phyloP scores from a whole-genome alignment of 352 stramenopile species.

The Pythium phragmitis region DNA sequence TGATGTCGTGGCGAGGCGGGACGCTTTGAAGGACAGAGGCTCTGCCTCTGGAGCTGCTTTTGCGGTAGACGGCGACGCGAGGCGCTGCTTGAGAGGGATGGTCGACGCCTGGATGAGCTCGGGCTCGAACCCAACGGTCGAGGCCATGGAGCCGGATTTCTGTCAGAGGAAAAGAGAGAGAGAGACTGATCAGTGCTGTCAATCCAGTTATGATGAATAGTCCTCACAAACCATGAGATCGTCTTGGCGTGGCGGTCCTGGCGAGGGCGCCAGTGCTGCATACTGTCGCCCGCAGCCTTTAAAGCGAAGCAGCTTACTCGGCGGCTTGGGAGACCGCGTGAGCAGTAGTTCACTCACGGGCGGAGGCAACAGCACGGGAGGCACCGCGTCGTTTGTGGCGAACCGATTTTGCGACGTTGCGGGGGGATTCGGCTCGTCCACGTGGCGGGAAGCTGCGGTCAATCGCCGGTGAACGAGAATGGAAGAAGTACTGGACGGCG shows the following conservation, averaged over 20 bases:
- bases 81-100: constrained; percentile 51
- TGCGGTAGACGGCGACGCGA: neutral
- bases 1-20: neutral
- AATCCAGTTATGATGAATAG: neutral
- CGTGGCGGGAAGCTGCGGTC: neutral
- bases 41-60: neutral
- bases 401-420: constrained; percentile 30
- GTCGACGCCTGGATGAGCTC: constrained; percentile 57
- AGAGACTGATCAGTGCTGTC: neutral
- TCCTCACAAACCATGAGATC: constrained; percentile 43
- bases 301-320: constrained; percentile 42
- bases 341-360: constrained; percentile 36
- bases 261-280: constrained; percentile 37
- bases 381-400: constrained; percentile 7
- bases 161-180: constrained; percentile 8
- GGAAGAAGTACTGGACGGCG: neutral
- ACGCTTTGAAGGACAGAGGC: neutral
- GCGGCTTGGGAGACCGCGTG: constrained; percentile 47
- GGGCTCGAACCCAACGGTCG: constrained; percentile 44
- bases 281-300: constrained; percentile 60
- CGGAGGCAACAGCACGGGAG: constrained; percentile 37
- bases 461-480: neutral
- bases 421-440: neutral
- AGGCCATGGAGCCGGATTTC: constrained; percentile 34
- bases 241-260: constrained; percentile 23